phyloP scores from a whole-genome alignment of 495 filamentous ascomycete species.

The Amniculicola lignicola region DNA sequence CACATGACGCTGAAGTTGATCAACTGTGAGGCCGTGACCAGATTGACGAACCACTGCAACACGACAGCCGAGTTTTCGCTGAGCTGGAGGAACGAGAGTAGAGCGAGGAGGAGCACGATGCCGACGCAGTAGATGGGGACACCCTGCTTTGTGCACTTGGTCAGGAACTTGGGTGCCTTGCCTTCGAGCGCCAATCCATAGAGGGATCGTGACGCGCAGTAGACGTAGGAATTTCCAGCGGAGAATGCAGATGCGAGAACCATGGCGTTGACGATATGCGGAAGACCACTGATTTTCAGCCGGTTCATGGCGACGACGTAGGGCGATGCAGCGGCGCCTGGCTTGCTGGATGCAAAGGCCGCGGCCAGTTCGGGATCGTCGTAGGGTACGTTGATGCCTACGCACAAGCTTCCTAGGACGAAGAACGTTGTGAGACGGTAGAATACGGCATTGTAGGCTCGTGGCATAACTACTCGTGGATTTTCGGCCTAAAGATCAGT shows the following conservation, averaged over 20 bases:
- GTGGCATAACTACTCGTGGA: slow-evolving; percentile 62
- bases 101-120: slow-evolving; percentile 59
- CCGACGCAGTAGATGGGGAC: slow-evolving; percentile 59
- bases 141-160: slow-evolving; percentile 52
- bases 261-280: slow-evolving; percentile 41
- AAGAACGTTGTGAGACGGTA: slow-evolving; percentile 74
- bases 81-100: slow-evolving; percentile 71
- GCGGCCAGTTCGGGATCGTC: slow-evolving; percentile 34
- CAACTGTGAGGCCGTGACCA: slow-evolving; percentile 66
- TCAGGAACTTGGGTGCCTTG: slow-evolving; percentile 37
- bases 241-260: slow-evolving; percentile 39
- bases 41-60: slow-evolving; percentile 69
- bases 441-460: slow-evolving; percentile 74
- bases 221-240: slow-evolving; percentile 40
- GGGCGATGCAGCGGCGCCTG: slow-evolving; percentile 37
- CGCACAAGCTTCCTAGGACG: slow-evolving; percentile 54
- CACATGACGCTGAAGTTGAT: slow-evolving; percentile 73
- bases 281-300: slow-evolving; percentile 33
- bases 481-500: slow-evolving; percentile 59
- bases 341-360: slow-evolving; percentile 29
- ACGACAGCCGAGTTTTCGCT: slow-evolving; percentile 65
- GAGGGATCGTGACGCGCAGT: slow-evolving; percentile 40
- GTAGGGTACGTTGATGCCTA: slow-evolving; percentile 41
- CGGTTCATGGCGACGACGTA: slow-evolving; percentile 41
- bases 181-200: slow-evolving; percentile 40